These are phyloP conservation scores for Orbilia blumenaviensis DNA, from an alignment of 2,329 filamentous ascomycete genomes.

Conservation along the genomic window DNA sequence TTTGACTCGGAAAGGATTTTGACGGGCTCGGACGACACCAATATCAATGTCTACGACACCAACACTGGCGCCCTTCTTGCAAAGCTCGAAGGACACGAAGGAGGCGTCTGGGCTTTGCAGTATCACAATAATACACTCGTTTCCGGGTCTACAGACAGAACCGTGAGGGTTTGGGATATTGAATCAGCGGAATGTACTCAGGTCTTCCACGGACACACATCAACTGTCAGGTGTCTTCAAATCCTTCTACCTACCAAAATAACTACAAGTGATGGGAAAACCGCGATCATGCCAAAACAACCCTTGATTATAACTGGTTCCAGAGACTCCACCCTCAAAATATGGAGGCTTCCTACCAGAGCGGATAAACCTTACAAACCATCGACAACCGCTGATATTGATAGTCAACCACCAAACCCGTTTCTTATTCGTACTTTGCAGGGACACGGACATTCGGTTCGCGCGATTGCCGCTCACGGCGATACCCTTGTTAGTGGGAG, in stretches of 20 bases:
- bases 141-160: conserved; percentile 93
- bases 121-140: conserved; percentile 95
- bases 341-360: conserved; percentile 89
- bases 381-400: conserved; percentile 55
- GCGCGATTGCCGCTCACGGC: conserved; percentile 91
- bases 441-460: conserved; percentile 91
- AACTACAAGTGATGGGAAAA: conserved; percentile 75
- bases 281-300: conserved; percentile 90
- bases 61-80: conserved; percentile 87
- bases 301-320: conserved; percentile 97
- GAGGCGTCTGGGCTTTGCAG: conserved; percentile 95
- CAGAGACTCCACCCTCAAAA: conserved; percentile 88
- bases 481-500: conserved; percentile 97
- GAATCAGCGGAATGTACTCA: conserved; percentile 91
- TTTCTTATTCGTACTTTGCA: conserved; percentile 89
- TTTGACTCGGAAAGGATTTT: conserved; percentile 98
- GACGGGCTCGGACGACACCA: conserved; percentile 94
- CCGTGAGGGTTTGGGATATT: conserved; percentile 99
- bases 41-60: conserved; percentile 98
- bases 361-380: conserved; percentile 63
- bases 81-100: conserved; percentile 90
- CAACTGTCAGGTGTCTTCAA: conserved; percentile 92
- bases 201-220: conserved; percentile 96
- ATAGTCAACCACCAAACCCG: conserved; percentile 68
- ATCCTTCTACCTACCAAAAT: conserved; percentile 88